Evolutionary conservation across 75 land plant genomes (phyloP), one percentile per base, ranked within the genome.

Genomic region (Picea sitchensis): DNA sequence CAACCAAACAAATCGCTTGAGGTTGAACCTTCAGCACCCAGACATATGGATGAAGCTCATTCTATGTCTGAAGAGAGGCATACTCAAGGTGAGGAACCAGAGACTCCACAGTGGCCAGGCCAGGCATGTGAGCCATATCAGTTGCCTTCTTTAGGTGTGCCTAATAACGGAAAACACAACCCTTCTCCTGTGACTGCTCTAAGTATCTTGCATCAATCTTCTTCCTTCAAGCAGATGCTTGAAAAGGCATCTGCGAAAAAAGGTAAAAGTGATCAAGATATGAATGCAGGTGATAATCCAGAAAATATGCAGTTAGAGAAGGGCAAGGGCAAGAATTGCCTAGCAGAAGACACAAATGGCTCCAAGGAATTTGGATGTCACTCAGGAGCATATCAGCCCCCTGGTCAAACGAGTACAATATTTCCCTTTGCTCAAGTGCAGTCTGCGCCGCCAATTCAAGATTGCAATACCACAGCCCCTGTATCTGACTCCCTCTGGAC

Each of bases 101-200:
- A 82, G 78, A 36, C 82, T 26, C 77, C 82, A 20, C 94, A 84
- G 75, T 80, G 82, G 83, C 76, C 81, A 34, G 65, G 75, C 13
- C 84, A 81, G 76, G 81, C 80, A 15, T 88, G 86, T 78, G 94
- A 94, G 63, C 96, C 96, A 34, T 94, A 92, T 81, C 85, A 92
- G 78, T 77, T 94, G 81, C 96, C 96, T 20, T 82, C 81, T 44
- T 65, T 94, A 1, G 92, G 92, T 54, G 34, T 77, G 5, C 58
- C 82, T 20, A 79, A 34, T 31, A 87, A 69, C n/a, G 77, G 78
- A 68, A 82, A 72, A 44, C 78, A 81, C 32, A 34, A 23, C 38
- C 59, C 82, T 11, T 83, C 83, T 54, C 26, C 67, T 18, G 59
- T 84, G 3, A 87, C 94, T 62, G 91, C 91, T 56, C 79, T 81